phyloP scores from a whole-genome alignment of 352 stramenopile species.

The Phytopythium chamaehyphon region DNA sequence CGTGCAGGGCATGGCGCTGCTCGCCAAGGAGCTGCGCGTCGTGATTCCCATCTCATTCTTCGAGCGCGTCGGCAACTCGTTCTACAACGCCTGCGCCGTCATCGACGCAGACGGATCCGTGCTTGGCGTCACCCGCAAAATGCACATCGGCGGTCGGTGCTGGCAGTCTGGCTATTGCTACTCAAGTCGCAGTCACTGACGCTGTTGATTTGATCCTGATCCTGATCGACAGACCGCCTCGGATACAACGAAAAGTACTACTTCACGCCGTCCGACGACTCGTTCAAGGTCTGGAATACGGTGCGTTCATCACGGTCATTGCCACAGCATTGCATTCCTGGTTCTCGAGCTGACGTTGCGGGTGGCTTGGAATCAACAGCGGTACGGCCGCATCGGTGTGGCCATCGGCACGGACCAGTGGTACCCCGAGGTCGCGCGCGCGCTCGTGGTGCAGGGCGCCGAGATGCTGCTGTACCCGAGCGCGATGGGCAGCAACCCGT shows the following conservation, averaged over 20 bases:
- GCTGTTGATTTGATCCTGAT: not conserved
- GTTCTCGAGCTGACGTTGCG: not conserved
- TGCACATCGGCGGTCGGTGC: conserved; percentile 82
- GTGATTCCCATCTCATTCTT: conserved; percentile 93
- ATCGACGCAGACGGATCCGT: conserved; percentile 88
- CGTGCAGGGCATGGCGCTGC: conserved; percentile 80
- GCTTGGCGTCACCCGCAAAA: conserved; percentile 86
- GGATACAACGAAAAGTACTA: conserved; percentile 93
- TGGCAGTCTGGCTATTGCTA: not conserved
- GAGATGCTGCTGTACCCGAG: conserved; percentile 84
- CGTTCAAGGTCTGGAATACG: conserved; percentile 89
- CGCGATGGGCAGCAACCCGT: conserved; percentile 83
- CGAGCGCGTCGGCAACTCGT: conserved; percentile 86
- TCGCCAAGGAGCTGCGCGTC: conserved; percentile 89
- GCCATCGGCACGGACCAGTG: conserved; percentile 92
- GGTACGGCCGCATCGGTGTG: conserved; percentile 85
- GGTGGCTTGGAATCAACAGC: conserved; percentile 24
- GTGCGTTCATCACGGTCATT: conserved; percentile 18
- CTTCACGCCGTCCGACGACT: conserved; percentile 88
- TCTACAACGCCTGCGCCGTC: conserved; percentile 91
- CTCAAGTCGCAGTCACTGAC: too few species aligned
- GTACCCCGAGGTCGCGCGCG: conserved; percentile 88
- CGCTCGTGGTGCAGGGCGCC: conserved; percentile 85
- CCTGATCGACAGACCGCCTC: conserved; percentile 57
- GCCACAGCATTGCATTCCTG: not conserved